A percentile compares a stretch with the other conserved stretches of the same genome.
phyloP scores from a whole-genome alignment of 2,329 filamentous ascomycete species.

The Botrytis squamosa region DNA sequence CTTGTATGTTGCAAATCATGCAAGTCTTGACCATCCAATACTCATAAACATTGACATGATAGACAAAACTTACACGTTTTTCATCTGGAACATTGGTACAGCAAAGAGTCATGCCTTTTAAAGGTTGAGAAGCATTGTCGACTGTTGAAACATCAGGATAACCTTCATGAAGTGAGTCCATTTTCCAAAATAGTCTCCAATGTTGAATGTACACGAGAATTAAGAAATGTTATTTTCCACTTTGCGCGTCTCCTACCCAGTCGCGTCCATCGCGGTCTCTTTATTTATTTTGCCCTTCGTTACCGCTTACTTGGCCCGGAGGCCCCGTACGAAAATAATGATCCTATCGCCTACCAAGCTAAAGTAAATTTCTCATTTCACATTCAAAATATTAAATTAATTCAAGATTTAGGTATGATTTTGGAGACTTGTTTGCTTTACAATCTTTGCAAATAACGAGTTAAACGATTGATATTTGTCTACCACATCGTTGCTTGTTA shows the following conservation, averaged over 20 bases:
- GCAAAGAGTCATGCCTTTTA: slow-evolving; percentile 75
- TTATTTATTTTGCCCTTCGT: slow-evolving; percentile 13
- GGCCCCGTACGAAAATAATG: not conserved
- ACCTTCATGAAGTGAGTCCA: slow-evolving; percentile 2
- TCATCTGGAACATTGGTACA: slow-evolving; percentile 83
- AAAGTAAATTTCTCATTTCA: not conserved
- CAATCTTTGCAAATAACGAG: too few relatives aligned
- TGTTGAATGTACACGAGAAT: slow-evolving; percentile 15
- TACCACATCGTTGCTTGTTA: not conserved
- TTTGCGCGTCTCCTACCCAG: slow-evolving; percentile 11
- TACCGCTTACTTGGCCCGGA: slow-evolving; percentile 4
- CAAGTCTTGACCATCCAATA: not conserved
- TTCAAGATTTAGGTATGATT: not conserved
- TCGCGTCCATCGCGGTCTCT: not conserved
- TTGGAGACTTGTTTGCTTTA: not conserved
- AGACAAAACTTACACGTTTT: slow-evolving; percentile 60
- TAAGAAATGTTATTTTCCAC: slow-evolving; percentile 10
- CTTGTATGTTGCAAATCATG: not conserved
- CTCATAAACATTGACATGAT: not conserved
- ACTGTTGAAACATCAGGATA: not conserved
- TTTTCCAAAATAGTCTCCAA: not conserved
- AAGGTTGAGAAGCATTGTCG: slow-evolving; percentile 42
- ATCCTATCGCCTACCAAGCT: not conserved
- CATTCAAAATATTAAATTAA: not conserved
- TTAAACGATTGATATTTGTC: not conserved